A percentile compares a stretch with the other conserved stretches of the same genome.
These are phyloP conservation scores for Lolium rigidum DNA, from an alignment of 176 grass and related monocot genomes.

Conservation along the genomic window DNA sequence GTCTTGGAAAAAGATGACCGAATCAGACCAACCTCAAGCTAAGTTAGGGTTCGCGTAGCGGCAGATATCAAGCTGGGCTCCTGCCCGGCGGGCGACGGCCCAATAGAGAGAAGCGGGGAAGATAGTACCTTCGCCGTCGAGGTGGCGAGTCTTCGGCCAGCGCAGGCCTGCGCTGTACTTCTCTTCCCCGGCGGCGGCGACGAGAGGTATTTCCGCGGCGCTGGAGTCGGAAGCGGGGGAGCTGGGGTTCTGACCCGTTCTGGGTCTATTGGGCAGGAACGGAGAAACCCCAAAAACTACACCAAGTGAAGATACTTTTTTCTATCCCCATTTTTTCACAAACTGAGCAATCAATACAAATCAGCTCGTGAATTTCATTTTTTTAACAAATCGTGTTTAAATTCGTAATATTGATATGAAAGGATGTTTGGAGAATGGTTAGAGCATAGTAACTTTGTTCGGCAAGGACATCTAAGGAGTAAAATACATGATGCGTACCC, in stretches of 20 bases:
- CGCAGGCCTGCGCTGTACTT: background rate
- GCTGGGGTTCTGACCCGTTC: background rate
- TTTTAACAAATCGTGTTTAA: too few relatives aligned
- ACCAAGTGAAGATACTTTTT: background rate
- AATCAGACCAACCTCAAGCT: slow-evolving; percentile 16
- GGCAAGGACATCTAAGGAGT: too few relatives aligned
- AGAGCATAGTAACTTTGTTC: too few relatives aligned
- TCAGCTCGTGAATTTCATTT: too few relatives aligned
- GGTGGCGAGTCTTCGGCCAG: background rate
- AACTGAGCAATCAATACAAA: background rate
- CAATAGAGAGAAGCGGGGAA: background rate
- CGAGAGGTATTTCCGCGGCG: background rate
- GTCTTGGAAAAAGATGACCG: background rate
- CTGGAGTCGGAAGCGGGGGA: background rate
- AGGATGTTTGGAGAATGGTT: too few relatives aligned
- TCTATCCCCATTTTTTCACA: background rate
- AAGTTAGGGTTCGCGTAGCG: slow-evolving; percentile 36
- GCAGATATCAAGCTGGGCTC: background rate
- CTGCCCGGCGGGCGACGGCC: background rate
- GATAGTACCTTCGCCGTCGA: background rate
- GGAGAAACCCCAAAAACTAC: background rate
- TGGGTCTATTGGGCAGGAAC: background rate
- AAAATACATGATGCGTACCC: too few relatives aligned
- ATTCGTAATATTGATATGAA: too few relatives aligned
- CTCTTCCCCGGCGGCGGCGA: slow-evolving; percentile 7